These are phyloP conservation scores for Phyllosticta ampelicida DNA, from an alignment of 2,329 filamentous ascomycete species.

Conservation along the genomic window DNA sequence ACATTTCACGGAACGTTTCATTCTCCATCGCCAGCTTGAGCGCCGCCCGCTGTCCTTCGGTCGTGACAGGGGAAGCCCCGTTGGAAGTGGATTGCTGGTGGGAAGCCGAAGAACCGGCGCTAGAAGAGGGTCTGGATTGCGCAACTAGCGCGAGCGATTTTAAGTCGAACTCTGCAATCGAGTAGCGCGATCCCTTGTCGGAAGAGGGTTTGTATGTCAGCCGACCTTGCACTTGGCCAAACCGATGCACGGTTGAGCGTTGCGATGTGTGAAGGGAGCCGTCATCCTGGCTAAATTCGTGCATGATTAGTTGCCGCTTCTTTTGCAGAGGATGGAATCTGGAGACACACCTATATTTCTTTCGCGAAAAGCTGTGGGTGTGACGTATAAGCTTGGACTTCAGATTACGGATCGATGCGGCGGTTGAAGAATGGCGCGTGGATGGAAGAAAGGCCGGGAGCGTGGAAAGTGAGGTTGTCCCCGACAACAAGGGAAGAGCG, in stretches of 20 bases:
- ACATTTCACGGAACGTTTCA: constrained; percentile 1
- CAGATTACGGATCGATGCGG: background rate
- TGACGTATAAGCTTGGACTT: constrained; percentile 6
- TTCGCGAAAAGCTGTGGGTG: background rate
- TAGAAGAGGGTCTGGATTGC: constrained; percentile 3
- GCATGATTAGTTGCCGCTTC: background rate
- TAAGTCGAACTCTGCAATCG: constrained; percentile 5
- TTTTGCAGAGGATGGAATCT: background rate
- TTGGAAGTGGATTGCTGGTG: background rate
- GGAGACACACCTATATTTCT: background rate
- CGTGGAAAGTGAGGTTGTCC: background rate
- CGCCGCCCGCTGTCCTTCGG: background rate
- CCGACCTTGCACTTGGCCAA: constrained; percentile 4
- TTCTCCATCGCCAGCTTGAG: constrained; percentile 5
- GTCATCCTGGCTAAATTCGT: background rate
- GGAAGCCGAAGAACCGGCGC: constrained; percentile 5
- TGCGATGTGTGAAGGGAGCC: background rate
- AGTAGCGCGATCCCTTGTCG: constrained; percentile 2
- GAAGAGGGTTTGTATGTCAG: constrained; percentile 3
- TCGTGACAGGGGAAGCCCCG: background rate
- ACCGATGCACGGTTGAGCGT: background rate
- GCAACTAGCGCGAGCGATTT: background rate
- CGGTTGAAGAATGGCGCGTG: constrained; percentile 2
- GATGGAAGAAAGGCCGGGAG: background rate
- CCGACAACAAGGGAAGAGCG: background rate